phyloP scores from a whole-genome alignment of 345 rosid species.

The Schrenkiella parvula region DNA sequence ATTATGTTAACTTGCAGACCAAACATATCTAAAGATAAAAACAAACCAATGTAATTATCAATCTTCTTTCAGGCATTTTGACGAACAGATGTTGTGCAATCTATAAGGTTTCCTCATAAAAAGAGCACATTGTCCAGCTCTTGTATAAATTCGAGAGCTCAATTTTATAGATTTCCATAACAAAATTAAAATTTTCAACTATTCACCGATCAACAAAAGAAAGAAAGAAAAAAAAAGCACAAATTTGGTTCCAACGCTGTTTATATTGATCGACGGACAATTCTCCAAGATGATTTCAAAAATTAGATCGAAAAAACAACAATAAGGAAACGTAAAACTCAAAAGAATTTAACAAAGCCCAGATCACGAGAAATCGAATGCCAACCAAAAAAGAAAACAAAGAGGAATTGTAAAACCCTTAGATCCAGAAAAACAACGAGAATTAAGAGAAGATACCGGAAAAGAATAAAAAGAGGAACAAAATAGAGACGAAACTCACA shows the following conservation, averaged over 20 bases:
- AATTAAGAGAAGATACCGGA: not conserved
- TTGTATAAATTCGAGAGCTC: not conserved
- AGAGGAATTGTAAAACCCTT: constrained; percentile 3
- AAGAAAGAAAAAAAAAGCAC: not conserved
- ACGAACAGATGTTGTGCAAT: constrained; percentile 16
- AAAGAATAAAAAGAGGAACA: too few relatives aligned
- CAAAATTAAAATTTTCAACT: not conserved
- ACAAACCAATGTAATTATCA: not conserved
- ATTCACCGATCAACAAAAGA: not conserved
- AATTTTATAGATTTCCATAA: not conserved
- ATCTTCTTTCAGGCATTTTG: constrained; percentile 17
- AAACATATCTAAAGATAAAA: not conserved
- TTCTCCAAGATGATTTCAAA: not conserved
- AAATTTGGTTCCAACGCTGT: not conserved
- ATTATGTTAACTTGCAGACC: not conserved
- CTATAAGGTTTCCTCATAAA: not conserved
- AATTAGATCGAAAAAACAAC: constrained; percentile 1
- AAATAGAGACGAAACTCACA: not conserved
- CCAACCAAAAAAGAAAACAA: too few relatives aligned
- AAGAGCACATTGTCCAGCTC: not conserved
- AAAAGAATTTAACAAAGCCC: too few relatives aligned
- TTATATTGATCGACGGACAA: not conserved
- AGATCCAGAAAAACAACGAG: constrained; percentile 5
- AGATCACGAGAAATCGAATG: too few relatives aligned
- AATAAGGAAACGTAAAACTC: not conserved